Conservation (phyloP, 495 filamentous ascomycete species). For the Talaromyces ruber region DNA sequence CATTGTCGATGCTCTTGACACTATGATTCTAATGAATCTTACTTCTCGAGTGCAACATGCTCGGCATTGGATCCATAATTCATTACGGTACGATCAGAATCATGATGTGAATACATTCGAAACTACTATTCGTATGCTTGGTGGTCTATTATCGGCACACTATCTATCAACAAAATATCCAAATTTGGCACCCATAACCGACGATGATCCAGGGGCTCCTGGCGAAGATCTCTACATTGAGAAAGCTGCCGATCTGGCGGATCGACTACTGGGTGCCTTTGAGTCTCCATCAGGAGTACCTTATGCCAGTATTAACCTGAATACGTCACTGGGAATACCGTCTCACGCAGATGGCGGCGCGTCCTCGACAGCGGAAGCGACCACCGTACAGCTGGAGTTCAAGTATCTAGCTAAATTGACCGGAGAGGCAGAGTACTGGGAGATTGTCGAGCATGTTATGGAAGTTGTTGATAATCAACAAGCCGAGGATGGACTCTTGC, state of each 20-base stretch:
- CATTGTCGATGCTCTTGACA: constrained; percentile 92
- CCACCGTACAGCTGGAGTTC: constrained; percentile 88
- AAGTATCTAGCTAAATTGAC: constrained; percentile 96
- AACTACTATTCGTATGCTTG: constrained; percentile 96
- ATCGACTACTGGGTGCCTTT: constrained; percentile 79
- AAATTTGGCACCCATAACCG: constrained; percentile 51
- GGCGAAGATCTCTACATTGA: constrained; percentile 92
- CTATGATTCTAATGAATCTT: constrained; percentile 96
- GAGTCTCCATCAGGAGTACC: constrained; percentile 80
- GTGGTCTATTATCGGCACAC: constrained; percentile 88
- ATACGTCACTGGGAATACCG: constrained; percentile 58
- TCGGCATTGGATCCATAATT: constrained; percentile 80
- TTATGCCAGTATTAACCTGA: constrained; percentile 83
- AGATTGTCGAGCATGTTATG: constrained; percentile 83
- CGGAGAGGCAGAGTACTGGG: constrained; percentile 87
- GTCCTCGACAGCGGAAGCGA: constrained; percentile 87
- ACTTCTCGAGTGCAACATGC: constrained; percentile 79
- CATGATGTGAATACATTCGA: constrained; percentile 98
- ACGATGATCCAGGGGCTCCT: constrained; percentile 56
- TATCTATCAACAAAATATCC: constrained; percentile 76
- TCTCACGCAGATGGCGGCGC: constrained; percentile 85
- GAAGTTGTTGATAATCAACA: constrained; percentile 76
- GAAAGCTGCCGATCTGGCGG: constrained; percentile 87
- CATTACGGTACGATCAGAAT: constrained; percentile 77
- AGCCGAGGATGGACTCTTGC: constrained; percentile 72